Base-by-base conservation (phyloP, 257 asterid genomes). In the Cruciata laevipes region DNA sequence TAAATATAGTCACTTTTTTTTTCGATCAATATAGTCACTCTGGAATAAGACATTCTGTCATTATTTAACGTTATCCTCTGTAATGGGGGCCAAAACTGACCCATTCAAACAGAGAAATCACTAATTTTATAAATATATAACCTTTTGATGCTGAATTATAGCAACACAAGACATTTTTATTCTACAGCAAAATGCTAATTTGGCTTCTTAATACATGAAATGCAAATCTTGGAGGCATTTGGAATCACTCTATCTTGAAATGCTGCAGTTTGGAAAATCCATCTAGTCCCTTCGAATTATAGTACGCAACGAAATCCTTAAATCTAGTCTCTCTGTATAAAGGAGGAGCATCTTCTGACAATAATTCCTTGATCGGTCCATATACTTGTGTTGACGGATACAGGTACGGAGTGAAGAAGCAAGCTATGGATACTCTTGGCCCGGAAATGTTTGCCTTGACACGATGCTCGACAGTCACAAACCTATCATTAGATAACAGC, bases 361-460 rank as follows among this genome's bases (percentile, higher is more conserved):
- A 31, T 40, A 87, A 73, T 69, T 87, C 85, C 44, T 77, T 66
- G 33, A 84, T 80, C 11, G 93, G 89, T 16, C 83, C 82, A 55
- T 80, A 84, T 47, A 72, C 27, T 70, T 53, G 42, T 37, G 63
- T 21, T 32, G 65, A 69, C 16, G 57, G 77, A 51, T 31, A 69
- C 72, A 10, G 27, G 33, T 51, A 76, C 47, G 58, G 73, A 68
- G 73, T 65, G 55, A 85, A 76, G 38, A 79, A 85, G 71, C 86
- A 71, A 1, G 88, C 85, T 42, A 83, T 73, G 0, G 87, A 85
- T 10, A 83, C 74, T 66, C 88, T 81, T 40, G 91, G 85, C 6
- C 88, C 88, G 0, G 27, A 37, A 30, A 1, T 58, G 44, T 70
- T 83, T 20, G 83, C 72, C 7, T 24, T 49, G 7, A 67, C 91